A percentile compares a stretch with the other conserved stretches of the same genome.
phyloP scores from a whole-genome alignment of 257 asterid genomes.

The Handroanthus guayacan region DNA sequence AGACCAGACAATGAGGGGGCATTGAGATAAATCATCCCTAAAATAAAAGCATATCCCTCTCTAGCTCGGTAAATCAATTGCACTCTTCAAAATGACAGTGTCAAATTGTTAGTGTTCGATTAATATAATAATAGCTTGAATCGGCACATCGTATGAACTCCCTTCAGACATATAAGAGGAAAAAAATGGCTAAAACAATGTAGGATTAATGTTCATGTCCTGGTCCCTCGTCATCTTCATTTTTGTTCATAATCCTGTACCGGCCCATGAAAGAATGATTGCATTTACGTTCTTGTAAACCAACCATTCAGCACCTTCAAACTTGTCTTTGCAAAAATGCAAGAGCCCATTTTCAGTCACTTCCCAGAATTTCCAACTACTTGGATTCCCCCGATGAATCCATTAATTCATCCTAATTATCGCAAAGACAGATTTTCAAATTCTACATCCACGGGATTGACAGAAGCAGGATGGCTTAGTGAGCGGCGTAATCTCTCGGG shows the following conservation, averaged over 20 bases:
- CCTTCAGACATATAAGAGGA: no score
- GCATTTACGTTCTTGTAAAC: constrained; percentile 23
- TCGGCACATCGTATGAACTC: no score
- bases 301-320: constrained; percentile 23
- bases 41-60: background rate
- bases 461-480: constrained; percentile 47
- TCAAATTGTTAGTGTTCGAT: no score
- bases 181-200: no score
- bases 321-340: constrained; percentile 15
- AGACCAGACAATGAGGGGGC: no score
- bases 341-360: background rate
- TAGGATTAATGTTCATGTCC: no score
- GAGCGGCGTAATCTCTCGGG: constrained; percentile 50
- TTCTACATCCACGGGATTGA: constrained; percentile 17
- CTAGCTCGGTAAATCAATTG: background rate
- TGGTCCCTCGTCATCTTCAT: no score
- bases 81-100: background rate
- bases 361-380: background rate
- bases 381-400: background rate
- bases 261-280: no score
- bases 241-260: no score
- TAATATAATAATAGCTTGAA: no score
- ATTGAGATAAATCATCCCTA: no score
- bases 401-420: background rate
- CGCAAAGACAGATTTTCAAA: constrained; percentile 34